These are phyloP conservation scores for Aspergillus latus DNA, from an alignment of 2,329 filamentous ascomycete species.

Conservation along the genomic window DNA sequence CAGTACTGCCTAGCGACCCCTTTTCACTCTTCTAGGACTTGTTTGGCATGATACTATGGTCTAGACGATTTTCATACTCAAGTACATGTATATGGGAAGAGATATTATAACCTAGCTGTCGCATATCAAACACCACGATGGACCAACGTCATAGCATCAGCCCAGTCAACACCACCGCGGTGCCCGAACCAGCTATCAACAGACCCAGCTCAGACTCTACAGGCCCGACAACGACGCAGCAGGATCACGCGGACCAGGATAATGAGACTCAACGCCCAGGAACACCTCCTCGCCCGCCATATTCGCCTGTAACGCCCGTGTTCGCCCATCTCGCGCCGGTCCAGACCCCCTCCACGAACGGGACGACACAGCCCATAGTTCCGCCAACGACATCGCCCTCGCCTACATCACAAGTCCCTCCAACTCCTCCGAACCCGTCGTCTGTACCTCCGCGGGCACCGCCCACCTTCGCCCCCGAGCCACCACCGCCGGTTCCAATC, in stretches of 20 bases:
- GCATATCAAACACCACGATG: neutral
- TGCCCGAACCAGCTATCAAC: neutral
- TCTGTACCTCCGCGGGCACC: conserved; percentile 22
- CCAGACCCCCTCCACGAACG: conserved; percentile 16
- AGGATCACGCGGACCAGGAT: conserved; percentile 21
- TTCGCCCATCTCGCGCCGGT: conserved; percentile 38
- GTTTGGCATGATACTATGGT: neutral
- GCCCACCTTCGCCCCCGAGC: conserved; percentile 30
- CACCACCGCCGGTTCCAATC: conserved; percentile 45
- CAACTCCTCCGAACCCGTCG: conserved; percentile 9
- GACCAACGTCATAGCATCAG: conserved; percentile 6
- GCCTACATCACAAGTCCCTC: conserved; percentile 22
- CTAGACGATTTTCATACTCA: neutral
- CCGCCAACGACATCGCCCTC: conserved; percentile 34
- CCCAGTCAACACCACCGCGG: neutral
- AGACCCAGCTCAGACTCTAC: neutral
- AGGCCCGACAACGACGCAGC: conserved; percentile 23
- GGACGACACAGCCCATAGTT: conserved; percentile 30
- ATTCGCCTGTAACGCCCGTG: conserved; percentile 49
- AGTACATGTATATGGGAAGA: neutral
- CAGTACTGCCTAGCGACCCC: neutral
- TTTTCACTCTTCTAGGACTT: neutral
- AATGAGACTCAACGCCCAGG: conserved; percentile 29
- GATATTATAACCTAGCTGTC: neutral
- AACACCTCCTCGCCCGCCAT: conserved; percentile 47